Base-by-base conservation (phyloP, 106 monocot genomes). In the Dioscorea zingiberensis region DNA sequence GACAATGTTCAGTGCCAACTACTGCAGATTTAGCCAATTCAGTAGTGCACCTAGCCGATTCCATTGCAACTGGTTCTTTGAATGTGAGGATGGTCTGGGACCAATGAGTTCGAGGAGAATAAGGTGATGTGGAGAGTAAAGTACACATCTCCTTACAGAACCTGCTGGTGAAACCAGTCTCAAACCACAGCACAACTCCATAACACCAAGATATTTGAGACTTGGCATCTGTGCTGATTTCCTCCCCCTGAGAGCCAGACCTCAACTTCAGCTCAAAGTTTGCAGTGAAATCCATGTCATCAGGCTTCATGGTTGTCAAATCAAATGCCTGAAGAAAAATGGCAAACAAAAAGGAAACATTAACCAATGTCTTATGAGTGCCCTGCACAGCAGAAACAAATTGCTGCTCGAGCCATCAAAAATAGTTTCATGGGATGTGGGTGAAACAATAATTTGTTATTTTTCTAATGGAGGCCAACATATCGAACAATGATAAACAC, bases 1-100 rank as follows among this genome's bases (percentile, higher is more conserved):
- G 92, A 54, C 69, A 62, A 27, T 53, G 68, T 27, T 77, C 79
- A 1, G 77, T 84, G 38, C 97, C 97, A 38, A 91, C 62, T n/a
- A 45, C 63, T 13, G 64, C 75, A 21, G 49, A 59, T 13, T 57
- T 73, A 21, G 76, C 51, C 16, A 56, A 11, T 25, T 58, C 29
- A 12, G 19, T 13, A 18, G 17, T n/a, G 11, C 38, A 58, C 48
- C 76, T 66, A 0, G 60, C 60, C 7, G 78, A 67, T 21, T 73
- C 22, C 82, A 98, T 73, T 14, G 84, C 84, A n/a, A 98, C 77
- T 22, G 98, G 89, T 63, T 98, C 82, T 56, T 59, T 69, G 30
- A 98, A 98, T 69, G 98, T 93, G 45, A 98, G 74, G 69, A 98
- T 86, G 55, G 98, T 93, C 62, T 98, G 98, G 17, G 74, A 82